Evolutionary conservation across 2,329 filamentous ascomycete genomes (phyloP).

Genomic region (Monilinia fructigena): DNA sequence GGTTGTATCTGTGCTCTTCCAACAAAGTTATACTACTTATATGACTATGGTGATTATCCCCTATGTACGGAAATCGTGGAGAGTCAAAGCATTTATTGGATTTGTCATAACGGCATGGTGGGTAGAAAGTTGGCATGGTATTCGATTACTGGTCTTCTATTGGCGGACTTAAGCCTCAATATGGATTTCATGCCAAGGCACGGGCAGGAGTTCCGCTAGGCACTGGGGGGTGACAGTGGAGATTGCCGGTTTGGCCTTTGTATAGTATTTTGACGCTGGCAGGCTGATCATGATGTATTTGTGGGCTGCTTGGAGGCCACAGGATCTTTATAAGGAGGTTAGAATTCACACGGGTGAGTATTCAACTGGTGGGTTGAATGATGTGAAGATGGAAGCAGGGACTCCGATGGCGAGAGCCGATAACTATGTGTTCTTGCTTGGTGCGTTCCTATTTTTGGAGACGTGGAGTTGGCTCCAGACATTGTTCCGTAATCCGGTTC

Average conservation of each 20-base stretch:
- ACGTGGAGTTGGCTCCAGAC: slow-evolving; percentile 42
- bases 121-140: slow-evolving; percentile 50
- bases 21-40: slow-evolving; percentile 49
- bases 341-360: slow-evolving; percentile 45
- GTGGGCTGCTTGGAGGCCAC: slow-evolving; percentile 45
- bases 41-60: slow-evolving; percentile 49
- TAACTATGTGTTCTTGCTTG: slow-evolving; percentile 46
- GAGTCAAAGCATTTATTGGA: slow-evolving; percentile 24
- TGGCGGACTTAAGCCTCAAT: slow-evolving; percentile 46
- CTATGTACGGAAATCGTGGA: slow-evolving; percentile 28
- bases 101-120: slow-evolving; percentile 48
- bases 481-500: slow-evolving; percentile 40
- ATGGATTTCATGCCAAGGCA: slow-evolving; percentile 43
- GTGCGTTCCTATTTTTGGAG: slow-evolving; percentile 45
- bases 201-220: slow-evolving; percentile 32
- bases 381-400: slow-evolving; percentile 36
- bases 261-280: slow-evolving; percentile 33
- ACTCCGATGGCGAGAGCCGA: slow-evolving; percentile 45
- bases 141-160: slow-evolving; percentile 44
- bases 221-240: slow-evolving; percentile 16
- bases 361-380: slow-evolving; percentile 42
- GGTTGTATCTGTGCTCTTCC: slow-evolving; percentile 46
- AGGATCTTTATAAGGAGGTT: slow-evolving; percentile 42
- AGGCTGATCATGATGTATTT: slow-evolving; percentile 46
- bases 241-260: slow-evolving; percentile 41